phyloP scores from a whole-genome alignment of 352 stramenopile genomes.

The Phytophthora hybrid region DNA sequence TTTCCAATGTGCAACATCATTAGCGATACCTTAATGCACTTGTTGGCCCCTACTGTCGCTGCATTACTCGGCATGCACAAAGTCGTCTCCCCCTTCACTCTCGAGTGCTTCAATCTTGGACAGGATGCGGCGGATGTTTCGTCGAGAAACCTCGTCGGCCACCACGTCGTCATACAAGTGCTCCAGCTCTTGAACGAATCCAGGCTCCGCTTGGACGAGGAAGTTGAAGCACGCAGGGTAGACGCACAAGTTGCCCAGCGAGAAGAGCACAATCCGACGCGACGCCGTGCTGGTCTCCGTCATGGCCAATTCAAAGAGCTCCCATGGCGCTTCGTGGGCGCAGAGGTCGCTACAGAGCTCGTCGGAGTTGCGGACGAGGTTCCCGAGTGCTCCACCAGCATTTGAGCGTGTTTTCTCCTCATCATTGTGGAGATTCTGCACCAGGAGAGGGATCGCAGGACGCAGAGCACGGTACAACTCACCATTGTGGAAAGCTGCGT shows the following conservation, averaged over 20 bases:
- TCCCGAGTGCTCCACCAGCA: constrained; percentile 91
- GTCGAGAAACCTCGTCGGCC: constrained; percentile 70
- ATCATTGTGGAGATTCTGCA: constrained; percentile 69
- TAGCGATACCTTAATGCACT: too few species aligned
- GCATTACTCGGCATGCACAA: not conserved
- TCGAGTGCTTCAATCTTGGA: constrained; percentile 60
- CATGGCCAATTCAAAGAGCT: constrained; percentile 77
- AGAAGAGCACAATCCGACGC: constrained; percentile 92
- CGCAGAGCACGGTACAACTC: constrained; percentile 79
- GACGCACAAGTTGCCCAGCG: constrained; percentile 90
- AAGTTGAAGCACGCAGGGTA: constrained; percentile 78
- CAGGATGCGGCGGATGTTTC: constrained; percentile 77
- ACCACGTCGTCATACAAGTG: constrained; percentile 67
- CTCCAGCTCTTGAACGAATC: constrained; percentile 58
- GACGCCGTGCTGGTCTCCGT: constrained; percentile 68
- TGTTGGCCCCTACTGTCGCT: not conserved
- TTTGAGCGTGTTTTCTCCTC: constrained; percentile 95
- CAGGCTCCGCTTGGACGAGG: constrained; percentile 46
- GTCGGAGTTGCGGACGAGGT: constrained; percentile 92
- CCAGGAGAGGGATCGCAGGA: constrained; percentile 68
- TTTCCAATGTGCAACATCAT: too few species aligned
- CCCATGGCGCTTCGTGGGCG: constrained; percentile 57
- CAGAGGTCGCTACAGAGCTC: constrained; percentile 78
- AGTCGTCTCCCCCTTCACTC: not conserved
- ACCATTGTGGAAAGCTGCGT: constrained; percentile 92